Evolutionary conservation across 352 stramenopile species (phyloP), one percentile per base, ranked within the genome.

Genomic region (Globisporangium polare): DNA sequence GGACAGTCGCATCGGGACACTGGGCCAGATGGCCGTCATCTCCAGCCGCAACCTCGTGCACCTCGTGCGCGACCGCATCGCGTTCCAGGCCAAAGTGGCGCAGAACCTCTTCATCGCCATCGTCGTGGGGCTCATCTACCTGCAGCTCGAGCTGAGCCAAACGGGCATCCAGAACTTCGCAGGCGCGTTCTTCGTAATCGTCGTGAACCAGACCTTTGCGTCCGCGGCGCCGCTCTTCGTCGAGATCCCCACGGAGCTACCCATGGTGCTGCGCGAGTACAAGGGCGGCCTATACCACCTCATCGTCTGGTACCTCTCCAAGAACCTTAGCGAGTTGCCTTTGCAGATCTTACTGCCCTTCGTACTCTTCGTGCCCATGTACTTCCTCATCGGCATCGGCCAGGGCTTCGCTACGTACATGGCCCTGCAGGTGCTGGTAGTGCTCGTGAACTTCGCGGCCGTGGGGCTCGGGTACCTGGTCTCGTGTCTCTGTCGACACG

Each of bases 251-350:
- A 27, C 60, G 0, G 73, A 78, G 29, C 18, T 78, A 13, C 61
- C 70, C 1, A 58, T 78, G 18, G 51, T 78, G 42, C 39, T 67
- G n/a, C 73, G 71, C 24, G 79, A 87, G 58, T 77, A 86, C 71
- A 63, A 71, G 8, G 53, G 53, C 1, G 73, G 76, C 3, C 26
- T 87, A 0, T 86, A 78, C 52, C 67, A 58, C n/a, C 39, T 84
- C 10, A 37, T 63, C 2, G 59, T 60, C 0, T 89, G 78, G 74
- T 85, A 80, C 39, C 0, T 81, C 5, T 65, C 74, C 29, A 82
- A 77, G 51, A 88, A 80, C 50, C 12, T 83, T 1, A 86, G 72
- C 26, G 78, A 89, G 50, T 42, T 83, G 8, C 67, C 58, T 1
- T 56, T 86, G 49, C 78, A 85, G 42, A 47, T 85, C 5, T 54